Conservation (phyloP, 2,329 filamentous ascomycete species). For the Cercospora zeina region DNA sequence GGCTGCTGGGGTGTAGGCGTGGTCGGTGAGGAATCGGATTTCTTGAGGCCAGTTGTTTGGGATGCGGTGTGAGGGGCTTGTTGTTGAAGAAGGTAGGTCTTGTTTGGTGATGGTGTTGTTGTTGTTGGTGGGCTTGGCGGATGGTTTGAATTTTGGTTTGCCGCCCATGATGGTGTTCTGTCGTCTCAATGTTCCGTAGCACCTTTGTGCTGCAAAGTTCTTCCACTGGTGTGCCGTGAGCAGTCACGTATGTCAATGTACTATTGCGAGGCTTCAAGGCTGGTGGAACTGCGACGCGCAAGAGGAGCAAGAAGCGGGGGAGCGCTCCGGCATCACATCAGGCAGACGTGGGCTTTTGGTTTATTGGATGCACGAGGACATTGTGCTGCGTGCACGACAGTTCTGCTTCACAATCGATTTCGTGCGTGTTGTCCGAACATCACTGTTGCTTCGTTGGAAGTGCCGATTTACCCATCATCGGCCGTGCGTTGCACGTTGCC, state of each 20-base stretch:
- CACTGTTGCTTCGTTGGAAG: not conserved
- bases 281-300: not conserved
- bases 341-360: not conserved
- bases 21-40: constrained; percentile 38
- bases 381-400: not conserved
- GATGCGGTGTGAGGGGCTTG: not conserved
- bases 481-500: not conserved
- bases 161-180: not conserved
- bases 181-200: not conserved
- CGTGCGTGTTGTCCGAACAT: not conserved
- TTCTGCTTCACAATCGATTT: not conserved
- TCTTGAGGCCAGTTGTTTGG: constrained; percentile 39
- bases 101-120: not conserved
- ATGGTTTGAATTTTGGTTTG: constrained; percentile 4
- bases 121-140: not conserved
- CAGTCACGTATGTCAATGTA: not conserved
- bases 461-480: not conserved
- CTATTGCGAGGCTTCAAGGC: not conserved
- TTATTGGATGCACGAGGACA: not conserved
- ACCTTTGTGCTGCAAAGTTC: no score
- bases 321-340: not conserved
- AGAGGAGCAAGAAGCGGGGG: constrained; percentile 2
- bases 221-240: not conserved
- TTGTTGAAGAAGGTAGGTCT: not conserved
- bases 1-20: constrained; percentile 36